Conservation (phyloP, 805 yeast genomes). For the Lipomyces mesembrius region DNA sequence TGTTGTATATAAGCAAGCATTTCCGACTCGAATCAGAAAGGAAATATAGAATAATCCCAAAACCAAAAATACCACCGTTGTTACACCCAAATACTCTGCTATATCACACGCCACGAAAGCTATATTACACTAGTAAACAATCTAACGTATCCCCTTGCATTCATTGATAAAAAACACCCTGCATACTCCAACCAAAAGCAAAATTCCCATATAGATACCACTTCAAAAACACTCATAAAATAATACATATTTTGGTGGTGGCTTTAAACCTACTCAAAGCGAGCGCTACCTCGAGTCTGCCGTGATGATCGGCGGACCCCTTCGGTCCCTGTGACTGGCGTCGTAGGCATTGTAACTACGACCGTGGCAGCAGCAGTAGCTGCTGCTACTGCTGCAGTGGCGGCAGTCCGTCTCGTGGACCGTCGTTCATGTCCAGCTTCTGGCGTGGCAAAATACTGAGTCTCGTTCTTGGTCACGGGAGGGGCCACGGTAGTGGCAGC, state of each 20-base stretch:
- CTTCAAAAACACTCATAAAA: neutral
- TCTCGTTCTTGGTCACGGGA: neutral
- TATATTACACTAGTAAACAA: neutral
- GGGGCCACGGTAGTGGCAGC: neutral
- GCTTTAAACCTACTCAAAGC: conserved; percentile 4
- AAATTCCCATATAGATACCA: neutral
- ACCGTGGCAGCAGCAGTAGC: neutral
- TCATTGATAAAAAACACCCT: neutral
- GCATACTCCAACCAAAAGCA: conserved; percentile 2
- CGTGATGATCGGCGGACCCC: conserved; percentile 13
- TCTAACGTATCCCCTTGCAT: neutral
- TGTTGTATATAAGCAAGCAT: neutral
- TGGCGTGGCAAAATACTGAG: neutral
- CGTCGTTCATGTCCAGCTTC: neutral
- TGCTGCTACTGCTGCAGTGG: neutral
- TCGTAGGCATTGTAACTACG: neutral
- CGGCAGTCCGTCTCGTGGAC: conserved; percentile 4
- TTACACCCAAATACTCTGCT: too few relatives aligned
- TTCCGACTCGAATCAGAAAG: neutral
- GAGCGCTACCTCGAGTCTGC: conserved; percentile 11
- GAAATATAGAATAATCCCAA: neutral
- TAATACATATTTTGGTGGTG: neutral
- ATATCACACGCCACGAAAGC: too few relatives aligned
- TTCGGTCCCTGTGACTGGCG: neutral
- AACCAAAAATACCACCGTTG: neutral